Conservation (phyloP, 306 rosid species). For the Clitoria ternatea region DNA sequence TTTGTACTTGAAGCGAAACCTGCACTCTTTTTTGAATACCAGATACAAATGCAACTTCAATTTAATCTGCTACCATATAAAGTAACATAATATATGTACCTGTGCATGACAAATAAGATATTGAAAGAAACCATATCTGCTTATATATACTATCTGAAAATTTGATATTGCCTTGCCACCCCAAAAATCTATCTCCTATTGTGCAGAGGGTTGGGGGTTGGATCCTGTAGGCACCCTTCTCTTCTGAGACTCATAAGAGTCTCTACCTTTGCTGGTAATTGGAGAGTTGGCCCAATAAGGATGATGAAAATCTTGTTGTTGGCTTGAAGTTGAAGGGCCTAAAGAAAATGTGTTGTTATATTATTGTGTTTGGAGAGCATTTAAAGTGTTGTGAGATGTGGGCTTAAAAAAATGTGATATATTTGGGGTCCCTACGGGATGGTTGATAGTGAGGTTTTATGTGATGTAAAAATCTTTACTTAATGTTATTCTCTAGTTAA, state of each 20-base stretch:
- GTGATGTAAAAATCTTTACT: too few relatives aligned
- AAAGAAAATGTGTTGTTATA: too few relatives aligned
- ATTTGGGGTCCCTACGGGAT: too few relatives aligned
- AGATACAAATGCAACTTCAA: conserved; percentile 19
- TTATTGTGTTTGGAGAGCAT: too few relatives aligned
- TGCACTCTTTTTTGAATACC: background rate
- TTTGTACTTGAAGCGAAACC: background rate
- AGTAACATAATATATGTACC: background rate
- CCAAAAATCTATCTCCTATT: conserved; percentile 56
- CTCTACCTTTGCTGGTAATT: conserved; percentile 4
- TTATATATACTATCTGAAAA: background rate
- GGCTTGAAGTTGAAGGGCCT: conserved; percentile 29
- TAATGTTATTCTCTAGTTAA: too few relatives aligned
- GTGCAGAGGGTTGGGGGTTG: conserved; percentile 88
- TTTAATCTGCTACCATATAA: background rate
- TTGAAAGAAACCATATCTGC: background rate
- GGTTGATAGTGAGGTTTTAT: too few relatives aligned
- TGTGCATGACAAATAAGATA: background rate
- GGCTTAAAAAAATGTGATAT: too few relatives aligned
- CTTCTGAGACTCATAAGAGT: conserved; percentile 48
- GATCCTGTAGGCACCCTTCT: conserved; percentile 84
- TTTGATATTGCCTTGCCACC: background rate
- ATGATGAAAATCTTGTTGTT: conserved; percentile 29
- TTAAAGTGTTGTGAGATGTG: too few relatives aligned
- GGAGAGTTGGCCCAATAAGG: conserved; percentile 24